Evolutionary conservation across 1,139 yeast genomes (phyloP), one percentile per base, ranked within the genome.

Genomic region (Taphrina deformans): DNA sequence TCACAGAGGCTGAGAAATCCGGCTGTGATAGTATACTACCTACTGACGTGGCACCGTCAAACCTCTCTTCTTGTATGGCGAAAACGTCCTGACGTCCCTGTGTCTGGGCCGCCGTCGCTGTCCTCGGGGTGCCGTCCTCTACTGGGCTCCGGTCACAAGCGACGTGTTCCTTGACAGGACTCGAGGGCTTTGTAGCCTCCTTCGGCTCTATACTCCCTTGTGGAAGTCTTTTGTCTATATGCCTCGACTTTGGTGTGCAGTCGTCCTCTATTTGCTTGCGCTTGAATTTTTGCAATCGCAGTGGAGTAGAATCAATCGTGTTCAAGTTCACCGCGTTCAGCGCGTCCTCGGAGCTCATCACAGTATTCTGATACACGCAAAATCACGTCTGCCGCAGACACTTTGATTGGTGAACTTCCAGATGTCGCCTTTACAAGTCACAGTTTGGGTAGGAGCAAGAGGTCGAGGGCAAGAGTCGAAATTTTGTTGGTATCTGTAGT

Each of bases 1-100:
- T 16, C 7, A 59, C 63, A 2, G 63, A 59, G 6, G 63, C 63
- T 10, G 63, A 50, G 26, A 59, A 59, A 23, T 59, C 63, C 12
- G 63, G 63, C 41, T 59, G 56, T 4, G 63, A 59, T 2, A 59
- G 21, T 10, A 59, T 27, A 27, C 63, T 59, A 26, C 56, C 56
- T 7, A 48, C 14, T 10, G 63, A 59, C 16, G 56, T 51, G 7
- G 50, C 23, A 3, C 63, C 56, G 16, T 58, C 55, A n/a, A 58
- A 58, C 14, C 9, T n/a, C 16, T 23, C 14, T 14, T 38, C 55
- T 12, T 14, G 9, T 9, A 51, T 18, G 12, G 31, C 29, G 24
- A 29, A 35, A 14, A 44, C 61, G 21, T 44, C 51, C 21, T 41
- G 14, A 14, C 18, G 44, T 23, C n/a, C 48, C 5, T 23, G 46